Evolutionary conservation across 2,329 filamentous ascomycete species (phyloP).

Genomic region (Paecilomyces sp.): DNA sequence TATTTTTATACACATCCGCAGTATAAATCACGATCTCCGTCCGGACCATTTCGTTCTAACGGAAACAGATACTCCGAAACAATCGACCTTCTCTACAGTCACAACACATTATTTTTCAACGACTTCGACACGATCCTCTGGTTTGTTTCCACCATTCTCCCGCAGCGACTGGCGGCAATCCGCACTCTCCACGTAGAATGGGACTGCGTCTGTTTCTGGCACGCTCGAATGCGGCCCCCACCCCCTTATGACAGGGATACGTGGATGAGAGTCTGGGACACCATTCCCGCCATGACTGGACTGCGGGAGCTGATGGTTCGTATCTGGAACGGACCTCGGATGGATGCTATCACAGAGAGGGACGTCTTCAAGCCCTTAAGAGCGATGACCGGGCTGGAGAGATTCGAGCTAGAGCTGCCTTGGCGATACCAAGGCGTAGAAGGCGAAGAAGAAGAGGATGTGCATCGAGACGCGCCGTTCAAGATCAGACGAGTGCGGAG

Average conservation of each 20-base stretch:
- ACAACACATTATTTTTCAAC: slow-evolving; percentile 4
- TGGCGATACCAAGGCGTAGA: background rate
- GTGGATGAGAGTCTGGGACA: background rate
- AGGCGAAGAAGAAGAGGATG: background rate
- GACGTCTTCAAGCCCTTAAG: background rate
- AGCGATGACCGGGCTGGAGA: background rate
- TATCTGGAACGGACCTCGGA: background rate
- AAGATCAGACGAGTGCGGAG: background rate
- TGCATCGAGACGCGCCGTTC: background rate
- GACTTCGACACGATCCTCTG: slow-evolving; percentile 4
- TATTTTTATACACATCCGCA: no score
- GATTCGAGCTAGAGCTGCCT: background rate
- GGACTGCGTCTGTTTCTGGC: slow-evolving; percentile 1
- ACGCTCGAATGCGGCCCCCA: background rate
- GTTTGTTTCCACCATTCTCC: background rate
- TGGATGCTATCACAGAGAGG: background rate
- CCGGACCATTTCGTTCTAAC: background rate
- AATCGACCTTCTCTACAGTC: slow-evolving; percentile 5
- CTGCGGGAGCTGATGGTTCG: background rate
- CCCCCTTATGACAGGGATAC: background rate
- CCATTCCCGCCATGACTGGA: background rate
- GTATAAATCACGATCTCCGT: background rate
- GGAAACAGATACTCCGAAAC: slow-evolving; percentile 4
- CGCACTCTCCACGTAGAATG: background rate
- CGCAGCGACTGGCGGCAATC: background rate